phyloP scores from a whole-genome alignment of 23 red algal genomes.

The Pyropia yezoensis region DNA sequence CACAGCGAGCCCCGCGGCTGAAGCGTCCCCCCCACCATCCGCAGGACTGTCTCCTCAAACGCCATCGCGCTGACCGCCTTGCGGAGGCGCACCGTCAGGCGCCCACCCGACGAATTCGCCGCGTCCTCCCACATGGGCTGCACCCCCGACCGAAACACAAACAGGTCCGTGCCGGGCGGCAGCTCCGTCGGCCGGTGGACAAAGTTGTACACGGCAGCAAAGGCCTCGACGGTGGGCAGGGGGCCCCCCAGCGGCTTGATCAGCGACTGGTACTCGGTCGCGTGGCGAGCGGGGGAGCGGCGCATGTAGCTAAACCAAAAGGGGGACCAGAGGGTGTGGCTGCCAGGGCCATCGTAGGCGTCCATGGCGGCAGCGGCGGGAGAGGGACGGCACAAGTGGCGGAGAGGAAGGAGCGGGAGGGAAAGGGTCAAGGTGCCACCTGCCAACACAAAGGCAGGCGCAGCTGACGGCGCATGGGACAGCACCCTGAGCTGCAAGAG shows the following conservation, averaged over 20 bases:
- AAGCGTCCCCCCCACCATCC: slow-evolving; percentile 26
- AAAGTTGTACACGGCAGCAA: slow-evolving; percentile 43
- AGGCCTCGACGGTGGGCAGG: slow-evolving; percentile 48
- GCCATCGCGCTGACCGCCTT: slow-evolving; percentile 32
- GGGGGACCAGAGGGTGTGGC: slow-evolving; percentile 29
- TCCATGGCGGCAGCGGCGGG: too few species aligned
- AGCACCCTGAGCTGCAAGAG: too few species aligned
- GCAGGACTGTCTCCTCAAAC: slow-evolving; percentile 53
- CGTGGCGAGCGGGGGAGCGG: slow-evolving; percentile 22
- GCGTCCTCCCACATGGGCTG: slow-evolving; percentile 73
- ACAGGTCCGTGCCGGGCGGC: slow-evolving; percentile 38
- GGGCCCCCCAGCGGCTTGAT: slow-evolving; percentile 35
- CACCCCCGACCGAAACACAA: slow-evolving; percentile 56
- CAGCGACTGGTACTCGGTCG: slow-evolving; percentile 26
- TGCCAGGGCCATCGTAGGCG: too few species aligned
- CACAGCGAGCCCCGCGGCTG: too few species aligned
- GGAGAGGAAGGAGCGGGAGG: too few species aligned
- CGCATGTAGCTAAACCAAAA: slow-evolving; percentile 56
- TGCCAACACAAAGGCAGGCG: too few species aligned
- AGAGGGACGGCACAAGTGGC: too few species aligned
- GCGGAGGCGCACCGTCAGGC: slow-evolving; percentile 31
- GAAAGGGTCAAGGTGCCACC: too few species aligned
- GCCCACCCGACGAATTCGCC: slow-evolving; percentile 36
- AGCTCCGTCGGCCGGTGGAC: slow-evolving; percentile 30
- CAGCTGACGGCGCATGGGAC: too few species aligned